A percentile compares a stretch with the other conserved stretches of the same genome.
phyloP scores from a whole-genome alignment of 177 flowering plant genomes.

The Tripterygium wilfordii region DNA sequence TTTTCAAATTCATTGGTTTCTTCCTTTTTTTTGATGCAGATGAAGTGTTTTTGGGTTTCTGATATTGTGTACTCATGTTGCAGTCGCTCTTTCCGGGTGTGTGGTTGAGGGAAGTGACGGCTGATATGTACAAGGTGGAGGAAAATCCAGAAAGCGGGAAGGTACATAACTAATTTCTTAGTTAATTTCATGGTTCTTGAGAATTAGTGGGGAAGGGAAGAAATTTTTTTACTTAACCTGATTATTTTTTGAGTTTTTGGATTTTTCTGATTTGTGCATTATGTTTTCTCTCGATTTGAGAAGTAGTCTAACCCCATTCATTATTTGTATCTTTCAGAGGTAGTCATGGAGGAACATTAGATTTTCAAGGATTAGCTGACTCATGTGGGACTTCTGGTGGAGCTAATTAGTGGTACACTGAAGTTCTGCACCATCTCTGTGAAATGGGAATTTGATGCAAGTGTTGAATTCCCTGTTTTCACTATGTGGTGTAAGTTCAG shows the following conservation, averaged over 20 bases:
- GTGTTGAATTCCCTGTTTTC: slow-evolving; percentile 10
- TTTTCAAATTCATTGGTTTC: background rate
- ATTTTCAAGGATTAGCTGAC: slow-evolving; percentile 16
- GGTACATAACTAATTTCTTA: too few relatives aligned
- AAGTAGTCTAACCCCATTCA: background rate
- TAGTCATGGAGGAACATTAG: slow-evolving; percentile 9
- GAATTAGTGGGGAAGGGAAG: too few relatives aligned
- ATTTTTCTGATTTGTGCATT: too few relatives aligned
- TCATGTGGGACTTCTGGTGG: slow-evolving; percentile 9
- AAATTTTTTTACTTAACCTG: too few relatives aligned
- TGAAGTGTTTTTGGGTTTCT: background rate
- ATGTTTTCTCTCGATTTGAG: too few relatives aligned
- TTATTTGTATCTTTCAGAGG: slow-evolving; percentile 17
- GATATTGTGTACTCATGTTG: background rate
- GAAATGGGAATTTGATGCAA: slow-evolving; percentile 18
- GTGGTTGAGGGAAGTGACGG: slow-evolving; percentile 50
- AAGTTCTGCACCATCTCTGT: slow-evolving; percentile 10
- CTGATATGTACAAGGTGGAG: slow-evolving; percentile 41
- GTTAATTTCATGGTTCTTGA: background rate
- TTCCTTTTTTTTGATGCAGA: slow-evolving; percentile 1
- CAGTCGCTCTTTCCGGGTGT: slow-evolving; percentile 55
- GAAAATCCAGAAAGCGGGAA: slow-evolving; percentile 17
- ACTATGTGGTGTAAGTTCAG: slow-evolving; percentile 11
- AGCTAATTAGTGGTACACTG: slow-evolving; percentile 16
- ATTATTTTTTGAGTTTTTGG: too few relatives aligned